Conservation (phyloP, 257 asterid species). For the Cynanchum wilfordii region DNA sequence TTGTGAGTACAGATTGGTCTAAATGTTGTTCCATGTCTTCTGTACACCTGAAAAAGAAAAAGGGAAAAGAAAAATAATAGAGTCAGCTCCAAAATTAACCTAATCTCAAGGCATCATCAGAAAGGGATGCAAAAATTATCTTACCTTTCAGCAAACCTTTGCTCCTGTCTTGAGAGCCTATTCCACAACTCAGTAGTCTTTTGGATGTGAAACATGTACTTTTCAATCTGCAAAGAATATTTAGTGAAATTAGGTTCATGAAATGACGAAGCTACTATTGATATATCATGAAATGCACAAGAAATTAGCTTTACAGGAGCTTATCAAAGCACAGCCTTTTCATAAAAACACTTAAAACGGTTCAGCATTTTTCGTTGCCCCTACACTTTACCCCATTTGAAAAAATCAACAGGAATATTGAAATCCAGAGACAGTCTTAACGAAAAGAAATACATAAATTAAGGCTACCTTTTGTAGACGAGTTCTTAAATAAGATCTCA, state of each 20-base stretch:
- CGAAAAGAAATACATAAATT: slow-evolving; percentile 9
- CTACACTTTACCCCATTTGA: not conserved
- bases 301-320: not conserved
- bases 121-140: not conserved
- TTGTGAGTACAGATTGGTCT: slow-evolving; percentile 65
- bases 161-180: slow-evolving; percentile 67
- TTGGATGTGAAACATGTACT: slow-evolving; percentile 54
- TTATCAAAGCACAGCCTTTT: not conserved
- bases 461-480: slow-evolving; percentile 78
- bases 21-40: slow-evolving; percentile 60
- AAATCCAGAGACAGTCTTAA: not conserved
- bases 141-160: slow-evolving; percentile 59
- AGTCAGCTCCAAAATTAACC: slow-evolving; percentile 7
- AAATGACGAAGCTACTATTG: not conserved
- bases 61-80: too few relatives aligned
- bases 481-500: slow-evolving; percentile 83
- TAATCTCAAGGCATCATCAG: not conserved
- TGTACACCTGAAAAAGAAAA: slow-evolving; percentile 42
- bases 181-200: slow-evolving; percentile 56
- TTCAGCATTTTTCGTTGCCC: not conserved
- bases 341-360: not conserved
- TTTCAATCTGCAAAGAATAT: slow-evolving; percentile 54
- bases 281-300: slow-evolving; percentile 1
- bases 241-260: slow-evolving; percentile 18
- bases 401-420: not conserved